These are phyloP conservation scores for Balakata baccata DNA, from an alignment of 345 rosid genomes.

Conservation along the genomic window DNA sequence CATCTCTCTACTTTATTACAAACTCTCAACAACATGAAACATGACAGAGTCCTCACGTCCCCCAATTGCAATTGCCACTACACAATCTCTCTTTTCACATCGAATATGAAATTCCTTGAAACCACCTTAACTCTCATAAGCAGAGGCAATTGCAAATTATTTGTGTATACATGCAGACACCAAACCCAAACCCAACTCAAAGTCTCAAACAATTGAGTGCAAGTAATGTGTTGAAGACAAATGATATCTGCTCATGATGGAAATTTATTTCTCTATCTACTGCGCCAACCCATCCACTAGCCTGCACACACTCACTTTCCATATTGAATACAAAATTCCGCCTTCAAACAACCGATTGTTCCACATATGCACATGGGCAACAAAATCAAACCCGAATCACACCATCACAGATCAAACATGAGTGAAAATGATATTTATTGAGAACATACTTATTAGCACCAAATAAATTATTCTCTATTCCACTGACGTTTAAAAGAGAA, in stretches of 20 bases:
- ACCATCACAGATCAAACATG: not conserved
- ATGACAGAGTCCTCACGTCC: too few species aligned
- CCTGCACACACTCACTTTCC: not conserved
- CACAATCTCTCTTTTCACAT: too few species aligned
- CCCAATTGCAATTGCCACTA: too few species aligned
- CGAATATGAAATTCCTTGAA: too few species aligned
- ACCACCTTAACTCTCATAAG: too few species aligned
- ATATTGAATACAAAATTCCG: not conserved
- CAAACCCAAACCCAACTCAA: too few species aligned
- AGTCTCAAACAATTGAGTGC: too few species aligned
- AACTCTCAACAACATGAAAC: too few species aligned
- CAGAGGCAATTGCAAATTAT: too few species aligned
- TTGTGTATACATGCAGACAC: too few species aligned
- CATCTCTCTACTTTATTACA: too few species aligned
- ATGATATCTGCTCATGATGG: not conserved
- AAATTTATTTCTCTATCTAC: not conserved
- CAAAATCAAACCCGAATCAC: not conserved
- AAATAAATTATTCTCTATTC: not conserved
- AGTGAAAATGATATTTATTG: not conserved
- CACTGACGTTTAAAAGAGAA: not conserved
- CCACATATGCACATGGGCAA: not conserved
- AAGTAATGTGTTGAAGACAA: not conserved
- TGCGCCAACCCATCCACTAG: not conserved
- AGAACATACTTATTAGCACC: not conserved
- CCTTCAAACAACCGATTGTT: too few species aligned